phyloP scores from a whole-genome alignment of 768 basidiomycete genomes.

The Agrocybe praecox region DNA sequence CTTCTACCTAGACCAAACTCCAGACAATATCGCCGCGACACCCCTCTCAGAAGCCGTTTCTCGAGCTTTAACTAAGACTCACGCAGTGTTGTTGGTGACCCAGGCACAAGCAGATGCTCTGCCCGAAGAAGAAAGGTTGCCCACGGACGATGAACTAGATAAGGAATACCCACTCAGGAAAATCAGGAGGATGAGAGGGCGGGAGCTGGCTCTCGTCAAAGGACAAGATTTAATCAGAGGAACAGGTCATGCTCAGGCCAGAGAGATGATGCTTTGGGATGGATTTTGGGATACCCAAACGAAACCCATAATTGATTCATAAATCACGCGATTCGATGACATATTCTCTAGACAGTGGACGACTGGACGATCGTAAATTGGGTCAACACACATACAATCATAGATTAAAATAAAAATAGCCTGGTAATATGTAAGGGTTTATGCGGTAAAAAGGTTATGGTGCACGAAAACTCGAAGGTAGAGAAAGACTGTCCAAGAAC shows the following conservation, averaged over 20 bases:
- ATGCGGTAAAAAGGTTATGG: no score
- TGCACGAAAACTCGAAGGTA: no score
- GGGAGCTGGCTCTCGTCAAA: conserved; percentile 86
- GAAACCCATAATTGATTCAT: neutral
- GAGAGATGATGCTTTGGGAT: conserved; percentile 45
- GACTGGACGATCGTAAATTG: no score
- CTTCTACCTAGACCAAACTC: conserved; percentile 43
- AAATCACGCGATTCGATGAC: no score
- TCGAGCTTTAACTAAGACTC: conserved; percentile 72
- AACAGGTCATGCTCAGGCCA: conserved; percentile 31
- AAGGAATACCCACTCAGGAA: conserved; percentile 61
- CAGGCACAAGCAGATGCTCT: conserved; percentile 55
- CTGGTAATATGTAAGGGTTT: no score
- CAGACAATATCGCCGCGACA: conserved; percentile 20
- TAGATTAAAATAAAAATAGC: no score
- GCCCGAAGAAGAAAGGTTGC: conserved; percentile 58
- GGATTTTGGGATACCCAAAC: conserved; percentile 39
- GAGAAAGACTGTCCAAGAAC: no score
- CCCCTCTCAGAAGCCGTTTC: conserved; percentile 64
- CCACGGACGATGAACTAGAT: conserved; percentile 83
- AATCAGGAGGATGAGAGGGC: conserved; percentile 74
- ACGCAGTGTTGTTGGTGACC: conserved; percentile 69
- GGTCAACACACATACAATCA: no score
- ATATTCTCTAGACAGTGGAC: no score
- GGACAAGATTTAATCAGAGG: conserved; percentile 70